phyloP scores from a whole-genome alignment of 257 asterid genomes.

The Solanum etuberosum region DNA sequence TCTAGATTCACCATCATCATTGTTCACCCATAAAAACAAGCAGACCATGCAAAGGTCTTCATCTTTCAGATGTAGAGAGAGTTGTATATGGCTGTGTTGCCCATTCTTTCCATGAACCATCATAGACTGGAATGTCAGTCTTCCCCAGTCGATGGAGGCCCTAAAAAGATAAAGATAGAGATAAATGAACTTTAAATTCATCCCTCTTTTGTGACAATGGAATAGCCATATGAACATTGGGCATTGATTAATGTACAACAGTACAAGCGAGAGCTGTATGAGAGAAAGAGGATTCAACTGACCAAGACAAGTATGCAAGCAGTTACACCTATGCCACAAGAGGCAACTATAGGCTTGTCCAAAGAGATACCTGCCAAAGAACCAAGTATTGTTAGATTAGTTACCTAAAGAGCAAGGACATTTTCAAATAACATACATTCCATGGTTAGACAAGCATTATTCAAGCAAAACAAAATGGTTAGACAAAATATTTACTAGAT shows the following conservation, averaged over 20 bases:
- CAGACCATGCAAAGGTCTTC: not conserved
- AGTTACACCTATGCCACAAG: conserved; percentile 98
- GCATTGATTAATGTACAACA: not conserved
- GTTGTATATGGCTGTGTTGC: conserved; percentile 44
- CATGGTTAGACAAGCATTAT: not conserved
- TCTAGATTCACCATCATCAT: not conserved
- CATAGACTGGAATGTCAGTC: conserved; percentile 60
- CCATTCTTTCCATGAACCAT: conserved; percentile 97
- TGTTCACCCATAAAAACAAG: not conserved
- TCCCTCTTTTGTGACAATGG: not conserved
- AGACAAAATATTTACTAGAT: not conserved
- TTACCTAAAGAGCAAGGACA: not conserved
- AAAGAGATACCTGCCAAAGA: conserved; percentile 49
- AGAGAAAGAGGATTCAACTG: not conserved
- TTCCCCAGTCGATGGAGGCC: conserved; percentile 81
- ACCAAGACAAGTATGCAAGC: conserved; percentile 92
- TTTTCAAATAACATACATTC: not conserved
- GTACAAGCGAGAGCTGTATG: not conserved
- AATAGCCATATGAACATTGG: not conserved
- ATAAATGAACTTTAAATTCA: not conserved
- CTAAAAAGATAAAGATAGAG: conserved; percentile 29
- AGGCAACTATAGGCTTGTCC: conserved; percentile 56
- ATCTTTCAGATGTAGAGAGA: conserved; percentile 19
- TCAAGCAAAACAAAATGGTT: not conserved
- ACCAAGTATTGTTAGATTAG: not conserved